Percentiles rank a stretch among this genome's conserved stretches.
Evolutionary conservation across 306 rosid species (phyloP).

Genomic region (Sesbania bispinosa): DNA sequence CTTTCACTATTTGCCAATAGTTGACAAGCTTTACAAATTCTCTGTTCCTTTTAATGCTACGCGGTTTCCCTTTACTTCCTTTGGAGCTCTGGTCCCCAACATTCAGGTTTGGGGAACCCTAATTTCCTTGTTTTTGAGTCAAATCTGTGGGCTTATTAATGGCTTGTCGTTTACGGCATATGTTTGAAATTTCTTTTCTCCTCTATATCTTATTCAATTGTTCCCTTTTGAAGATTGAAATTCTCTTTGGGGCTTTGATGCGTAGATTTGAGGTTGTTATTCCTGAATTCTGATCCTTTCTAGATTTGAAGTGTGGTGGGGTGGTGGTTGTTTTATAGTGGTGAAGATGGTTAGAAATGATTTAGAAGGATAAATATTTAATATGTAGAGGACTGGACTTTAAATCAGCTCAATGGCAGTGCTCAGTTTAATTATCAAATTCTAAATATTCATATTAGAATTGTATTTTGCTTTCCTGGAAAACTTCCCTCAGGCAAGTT

Average conservation of each 20-base stretch:
- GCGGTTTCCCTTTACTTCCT: not conserved
- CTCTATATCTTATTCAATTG: not conserved
- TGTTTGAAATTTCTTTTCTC: not conserved
- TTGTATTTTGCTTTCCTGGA: slow-evolving; percentile 14
- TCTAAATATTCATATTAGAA: not conserved
- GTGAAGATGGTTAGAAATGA: not conserved
- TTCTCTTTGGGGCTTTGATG: not conserved
- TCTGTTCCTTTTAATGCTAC: not conserved
- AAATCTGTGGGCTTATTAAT: not conserved
- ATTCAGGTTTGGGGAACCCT: slow-evolving; percentile 18
- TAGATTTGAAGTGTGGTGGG: not conserved
- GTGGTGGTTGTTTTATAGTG: not conserved
- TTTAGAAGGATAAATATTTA: not conserved
- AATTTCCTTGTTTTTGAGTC: not conserved
- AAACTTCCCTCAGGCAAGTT: not conserved
- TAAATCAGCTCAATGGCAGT: not conserved
- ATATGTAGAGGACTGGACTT: slow-evolving; percentile 13
- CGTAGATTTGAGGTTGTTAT: not conserved
- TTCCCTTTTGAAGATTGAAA: slow-evolving; percentile 1
- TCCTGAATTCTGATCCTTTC: not conserved
- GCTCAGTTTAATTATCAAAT: not conserved
- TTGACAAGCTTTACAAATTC: not conserved
- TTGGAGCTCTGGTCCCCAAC: not conserved
- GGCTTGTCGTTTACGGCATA: not conserved
- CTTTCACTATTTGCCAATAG: not conserved